These are phyloP conservation scores for Trametes meyenii DNA, from an alignment of 768 basidiomycete genomes.

Conservation along the genomic window DNA sequence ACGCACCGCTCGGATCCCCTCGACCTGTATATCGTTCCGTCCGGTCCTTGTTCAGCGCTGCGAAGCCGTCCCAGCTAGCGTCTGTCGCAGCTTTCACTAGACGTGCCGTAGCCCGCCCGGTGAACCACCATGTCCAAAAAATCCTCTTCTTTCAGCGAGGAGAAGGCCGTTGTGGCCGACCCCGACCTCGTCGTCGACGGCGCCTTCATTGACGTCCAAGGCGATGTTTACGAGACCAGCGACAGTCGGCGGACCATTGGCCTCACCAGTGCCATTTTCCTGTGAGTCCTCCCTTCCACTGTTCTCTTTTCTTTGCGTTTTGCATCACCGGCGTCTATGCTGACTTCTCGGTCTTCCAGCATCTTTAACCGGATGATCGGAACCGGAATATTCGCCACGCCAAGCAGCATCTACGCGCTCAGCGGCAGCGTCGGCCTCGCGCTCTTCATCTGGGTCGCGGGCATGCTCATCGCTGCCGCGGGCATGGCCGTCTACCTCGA, in stretches of 20 bases:
- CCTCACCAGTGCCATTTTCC: conserved; percentile 44
- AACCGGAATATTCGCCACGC: conserved; percentile 36
- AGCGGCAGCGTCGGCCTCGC: conserved; percentile 34
- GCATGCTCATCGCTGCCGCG: conserved; percentile 28
- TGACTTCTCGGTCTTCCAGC: background rate
- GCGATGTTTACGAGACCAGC: conserved; percentile 4
- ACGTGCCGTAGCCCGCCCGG: no score
- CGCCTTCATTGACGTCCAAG: background rate
- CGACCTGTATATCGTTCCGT: no score
- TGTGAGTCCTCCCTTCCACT: conserved; percentile 29
- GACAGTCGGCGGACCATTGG: conserved; percentile 3
- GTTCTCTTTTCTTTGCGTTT: conserved; percentile 26
- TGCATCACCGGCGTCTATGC: conserved; percentile 40
- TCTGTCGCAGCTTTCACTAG: no score
- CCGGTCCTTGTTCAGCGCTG: no score
- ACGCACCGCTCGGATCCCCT: no score
- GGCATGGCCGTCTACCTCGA: conserved; percentile 21
- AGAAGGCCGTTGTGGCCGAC: background rate
- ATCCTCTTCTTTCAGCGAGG: background rate
- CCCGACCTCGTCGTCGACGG: background rate
- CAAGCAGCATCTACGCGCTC: conserved; percentile 30
- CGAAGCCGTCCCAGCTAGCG: no score
- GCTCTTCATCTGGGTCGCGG: conserved; percentile 34
- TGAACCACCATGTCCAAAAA: background rate
- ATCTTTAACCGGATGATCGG: conserved; percentile 22